Percentiles rank a stretch among this genome's conserved stretches.
Evolutionary conservation across 75 land plant genomes (phyloP).

Genomic region (Cupressus sempervirens): DNA sequence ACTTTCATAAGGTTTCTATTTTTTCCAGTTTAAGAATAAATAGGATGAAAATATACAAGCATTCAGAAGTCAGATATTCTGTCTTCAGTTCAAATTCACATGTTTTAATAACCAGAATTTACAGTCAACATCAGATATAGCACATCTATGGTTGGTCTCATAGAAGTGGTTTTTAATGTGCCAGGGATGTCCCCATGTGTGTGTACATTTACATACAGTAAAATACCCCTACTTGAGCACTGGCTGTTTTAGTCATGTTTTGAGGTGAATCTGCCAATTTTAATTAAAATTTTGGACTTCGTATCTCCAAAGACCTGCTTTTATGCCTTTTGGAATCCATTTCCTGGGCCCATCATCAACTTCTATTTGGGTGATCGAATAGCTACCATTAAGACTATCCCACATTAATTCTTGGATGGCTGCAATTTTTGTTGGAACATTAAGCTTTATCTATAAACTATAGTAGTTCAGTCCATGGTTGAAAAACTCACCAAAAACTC

Average conservation of each 20-base stretch:
- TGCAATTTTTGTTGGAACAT: neutral
- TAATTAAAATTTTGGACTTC: neutral
- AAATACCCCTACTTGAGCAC: neutral
- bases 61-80: neutral
- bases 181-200: too few relatives aligned
- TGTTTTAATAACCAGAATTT: neutral
- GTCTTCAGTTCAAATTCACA: neutral
- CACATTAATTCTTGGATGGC: neutral
- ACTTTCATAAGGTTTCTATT: neutral
- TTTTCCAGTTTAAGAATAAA: neutral
- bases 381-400: neutral
- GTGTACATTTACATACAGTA: neutral
- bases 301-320: neutral
- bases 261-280: neutral
- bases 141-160: neutral
- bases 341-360: neutral
- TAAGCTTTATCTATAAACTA: neutral
- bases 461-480: neutral
- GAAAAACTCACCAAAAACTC: too few relatives aligned
- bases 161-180: too few relatives aligned
- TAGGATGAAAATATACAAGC: neutral
- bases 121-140: neutral
- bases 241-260: neutral
- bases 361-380: neutral
- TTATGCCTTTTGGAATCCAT: neutral